Conservation (phyloP, 352 stramenopile species). For the Phytophthora pistaciae region DNA sequence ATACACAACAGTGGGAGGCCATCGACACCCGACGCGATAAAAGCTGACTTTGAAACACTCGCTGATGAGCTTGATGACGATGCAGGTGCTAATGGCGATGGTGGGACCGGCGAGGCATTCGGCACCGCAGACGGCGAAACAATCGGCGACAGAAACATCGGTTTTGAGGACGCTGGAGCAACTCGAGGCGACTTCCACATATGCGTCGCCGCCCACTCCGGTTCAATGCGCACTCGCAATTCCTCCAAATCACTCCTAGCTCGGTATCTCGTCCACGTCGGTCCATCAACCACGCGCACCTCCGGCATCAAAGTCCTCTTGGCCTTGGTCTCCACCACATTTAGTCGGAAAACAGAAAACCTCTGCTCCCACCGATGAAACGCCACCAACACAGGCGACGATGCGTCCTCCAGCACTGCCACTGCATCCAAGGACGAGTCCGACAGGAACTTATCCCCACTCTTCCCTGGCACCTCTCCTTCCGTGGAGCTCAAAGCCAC, state of each 20-base stretch:
- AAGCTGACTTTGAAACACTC: conserved; percentile 30
- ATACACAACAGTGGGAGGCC: conserved; percentile 49
- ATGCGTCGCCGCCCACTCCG: conserved; percentile 45
- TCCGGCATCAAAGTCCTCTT: conserved; percentile 12
- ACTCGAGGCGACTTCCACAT: conserved; percentile 45
- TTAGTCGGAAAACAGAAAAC: conserved; percentile 65
- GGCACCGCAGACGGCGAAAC: conserved; percentile 7
- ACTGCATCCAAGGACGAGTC: conserved; percentile 69
- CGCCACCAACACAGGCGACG: conserved; percentile 47
- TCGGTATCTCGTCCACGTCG: conserved; percentile 51
- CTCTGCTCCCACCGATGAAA: conserved; percentile 57
- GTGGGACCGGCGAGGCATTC: conserved; percentile 17
- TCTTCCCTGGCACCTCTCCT: neutral
- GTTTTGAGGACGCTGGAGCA: conserved; percentile 14
- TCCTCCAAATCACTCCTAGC: conserved; percentile 40
- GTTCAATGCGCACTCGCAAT: conserved; percentile 47
- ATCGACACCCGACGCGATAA: conserved; percentile 46
- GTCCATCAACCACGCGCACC: conserved; percentile 49
- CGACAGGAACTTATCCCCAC: conserved; percentile 44
- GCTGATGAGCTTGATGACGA: conserved; percentile 8
- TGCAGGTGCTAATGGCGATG: conserved; percentile 16
- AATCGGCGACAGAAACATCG: conserved; percentile 37
- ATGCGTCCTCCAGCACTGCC: conserved; percentile 31
- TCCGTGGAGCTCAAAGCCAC: conserved; percentile 37
- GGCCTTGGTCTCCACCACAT: conserved; percentile 4